phyloP scores from a whole-genome alignment of 108 stramenopile genomes.

The Skeletonema marinoi region DNA sequence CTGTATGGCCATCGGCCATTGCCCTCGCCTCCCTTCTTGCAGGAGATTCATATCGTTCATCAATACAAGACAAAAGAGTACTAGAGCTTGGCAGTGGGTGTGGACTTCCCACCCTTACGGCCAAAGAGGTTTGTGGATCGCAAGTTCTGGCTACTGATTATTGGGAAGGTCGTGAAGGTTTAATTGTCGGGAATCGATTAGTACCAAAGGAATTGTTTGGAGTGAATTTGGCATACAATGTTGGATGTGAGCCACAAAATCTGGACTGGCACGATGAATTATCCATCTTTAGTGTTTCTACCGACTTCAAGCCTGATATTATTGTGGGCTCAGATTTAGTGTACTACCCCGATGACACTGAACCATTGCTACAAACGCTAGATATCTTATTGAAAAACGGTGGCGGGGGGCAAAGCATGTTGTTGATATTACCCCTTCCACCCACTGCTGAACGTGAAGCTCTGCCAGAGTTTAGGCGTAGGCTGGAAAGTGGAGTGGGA shows the following conservation, averaged over 20 bases:
- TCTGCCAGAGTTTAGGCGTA: constrained; percentile 25
- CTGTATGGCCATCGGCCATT: constrained; percentile 46
- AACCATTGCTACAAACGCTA: constrained; percentile 37
- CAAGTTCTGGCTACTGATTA: constrained; percentile 44
- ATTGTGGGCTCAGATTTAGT: constrained; percentile 47
- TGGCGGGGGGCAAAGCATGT: constrained; percentile 5
- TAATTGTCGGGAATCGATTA: constrained; percentile 22
- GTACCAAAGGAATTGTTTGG: constrained; percentile 49
- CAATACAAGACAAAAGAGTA: constrained; percentile 13
- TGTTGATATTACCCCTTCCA: constrained; percentile 36
- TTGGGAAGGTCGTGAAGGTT: constrained; percentile 25
- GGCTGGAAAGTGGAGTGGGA: constrained; percentile 11
- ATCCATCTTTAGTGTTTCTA: not conserved
- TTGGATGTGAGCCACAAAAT: not conserved
- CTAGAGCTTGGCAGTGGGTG: constrained; percentile 47
- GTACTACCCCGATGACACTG: constrained; percentile 37
- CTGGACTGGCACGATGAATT: constrained; percentile 51
- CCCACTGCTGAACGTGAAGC: constrained; percentile 38
- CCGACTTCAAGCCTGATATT: constrained; percentile 17
- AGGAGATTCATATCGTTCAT: not conserved
- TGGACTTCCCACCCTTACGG: constrained; percentile 42
- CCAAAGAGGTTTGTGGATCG: constrained; percentile 18
- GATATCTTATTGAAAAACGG: constrained; percentile 22
- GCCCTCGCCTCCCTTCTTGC: constrained; percentile 27
- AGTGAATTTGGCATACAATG: constrained; percentile 46